Evolutionary conservation across 805 yeast species (phyloP), one percentile per base, ranked within the genome.

Genomic region (Saturnispora saitoi): DNA sequence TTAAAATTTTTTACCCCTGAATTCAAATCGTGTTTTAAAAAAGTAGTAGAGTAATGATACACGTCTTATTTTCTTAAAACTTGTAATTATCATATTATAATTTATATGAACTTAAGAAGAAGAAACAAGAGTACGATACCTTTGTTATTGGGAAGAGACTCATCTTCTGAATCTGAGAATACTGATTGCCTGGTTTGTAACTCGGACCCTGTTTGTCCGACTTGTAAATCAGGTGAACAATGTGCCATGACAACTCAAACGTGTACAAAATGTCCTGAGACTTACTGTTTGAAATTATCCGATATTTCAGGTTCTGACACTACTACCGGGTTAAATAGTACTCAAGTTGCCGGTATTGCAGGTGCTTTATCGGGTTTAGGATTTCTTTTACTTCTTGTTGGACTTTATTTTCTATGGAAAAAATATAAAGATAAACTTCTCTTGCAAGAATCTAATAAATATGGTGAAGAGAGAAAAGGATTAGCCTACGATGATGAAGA

Each of bases 341-440:
- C 67, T 9, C 60, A 70, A 43, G 63, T 71, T 17, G 83, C 87
- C 5, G 86, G 81, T 6, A 73, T 83, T 19, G 85, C 82, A 0
- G 91, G 89, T 20, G 90, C 89, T 24, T 80, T 81, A 1, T 74
- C 80, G 2, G 90, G 86, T 17, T 82, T 84, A 15, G 70, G 67
- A 1, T 55, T 77, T 1, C 51, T 75, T 4, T 58, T 71, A 1
- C 58, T 65, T 10, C 54, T 70, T 1, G 55, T 69, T 22, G 67
- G 73, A 52, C 70, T 59, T 44, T 60, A 71, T 26, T 68, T 73
- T 49, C 68, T 72, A 53, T 70, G 62, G 54, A 70, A 66, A 56
- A 72, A 73, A 70, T 67, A 65, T 52, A 68, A 66, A 54, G 65
- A 65, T 54, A 52, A 58, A 61, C 59, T 68, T 55, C 56, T 59